These are phyloP conservation scores for Eruca vesicaria DNA, from an alignment of 441 rosid species.

Conservation along the genomic window DNA sequence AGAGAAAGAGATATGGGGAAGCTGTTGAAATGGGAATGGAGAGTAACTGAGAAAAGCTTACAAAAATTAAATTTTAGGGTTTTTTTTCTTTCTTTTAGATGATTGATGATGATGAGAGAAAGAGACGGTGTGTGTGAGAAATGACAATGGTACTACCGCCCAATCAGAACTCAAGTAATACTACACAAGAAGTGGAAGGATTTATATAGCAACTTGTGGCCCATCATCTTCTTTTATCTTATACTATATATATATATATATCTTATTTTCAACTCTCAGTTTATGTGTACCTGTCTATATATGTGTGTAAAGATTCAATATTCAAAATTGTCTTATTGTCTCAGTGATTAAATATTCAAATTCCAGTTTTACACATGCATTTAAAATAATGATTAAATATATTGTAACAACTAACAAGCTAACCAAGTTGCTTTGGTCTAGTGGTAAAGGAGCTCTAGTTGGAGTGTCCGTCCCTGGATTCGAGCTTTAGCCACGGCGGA, in stretches of 20 bases:
- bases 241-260: neutral
- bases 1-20: constrained; percentile 39
- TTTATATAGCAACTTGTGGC: constrained; percentile 65
- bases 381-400: neutral
- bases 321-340: constrained; percentile 12
- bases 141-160: constrained; percentile 26
- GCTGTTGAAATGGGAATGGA: constrained; percentile 27
- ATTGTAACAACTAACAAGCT: neutral
- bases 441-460: too few species aligned
- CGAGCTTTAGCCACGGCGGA: too few species aligned
- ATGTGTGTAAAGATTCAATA: neutral
- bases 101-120: constrained; percentile 29
- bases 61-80: constrained; percentile 18
- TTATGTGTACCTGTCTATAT: neutral
- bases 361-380: constrained; percentile 22
- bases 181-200: constrained; percentile 34
- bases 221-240: constrained; percentile 42
- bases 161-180: constrained; percentile 40
- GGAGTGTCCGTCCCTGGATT: too few species aligned
- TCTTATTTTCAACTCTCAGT: constrained; percentile 13
- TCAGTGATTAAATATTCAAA: neutral
- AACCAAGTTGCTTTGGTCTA: too few species aligned
- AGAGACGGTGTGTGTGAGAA: constrained; percentile 30
- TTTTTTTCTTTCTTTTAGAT: constrained; percentile 28
- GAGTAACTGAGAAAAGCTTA: constrained; percentile 28